Evolutionary conservation across 1,284 basidiomycete species (phyloP), one percentile per base, ranked within the genome.

Genomic region (Afroboletus lepidellus): DNA sequence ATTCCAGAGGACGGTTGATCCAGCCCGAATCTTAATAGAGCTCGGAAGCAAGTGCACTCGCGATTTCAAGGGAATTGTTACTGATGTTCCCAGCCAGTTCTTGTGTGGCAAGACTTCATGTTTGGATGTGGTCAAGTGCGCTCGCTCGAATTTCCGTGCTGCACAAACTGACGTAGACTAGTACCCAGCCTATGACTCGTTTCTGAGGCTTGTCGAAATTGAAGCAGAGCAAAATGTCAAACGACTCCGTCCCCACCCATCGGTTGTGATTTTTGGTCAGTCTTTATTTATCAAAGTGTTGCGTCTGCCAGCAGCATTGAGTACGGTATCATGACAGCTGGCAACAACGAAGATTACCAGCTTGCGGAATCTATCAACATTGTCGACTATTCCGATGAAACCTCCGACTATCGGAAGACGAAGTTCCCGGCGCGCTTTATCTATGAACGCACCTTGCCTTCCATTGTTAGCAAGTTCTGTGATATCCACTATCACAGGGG

Each of bases 311-410:
- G 48, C 27, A 32, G 37, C 30, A 30, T 44, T 57, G 39, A 56
- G 41, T 25, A 39, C 18, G 46, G n/a, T 41, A 30, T 48, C 11
- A 23, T 51, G 46, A 50, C 59, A 85, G 91, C 92, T 32, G 92
- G 93, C 41, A 95, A 95, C 70, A 95, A 94, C 65, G 93, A 95
- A 75, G 89, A 92, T 69, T 92, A 92, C 63, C 86, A 88, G 66
- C 62, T 92, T 45, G 92, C 92, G 8, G 93, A 96, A 72, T 79
- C 80, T 0, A 66, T 79, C 57, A 78, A 83, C 3, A 82, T 94
- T 30, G 82, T 94, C 52, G 86, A 96, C 69, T 94, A 94, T 71
- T 73, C 76, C 13, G 90, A 94, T 63, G 85, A 93, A 66, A 77
- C 76, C 12, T 86, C 87, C 5, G 88, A 94, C 67, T 94, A 85